phyloP scores from a whole-genome alignment of 1,284 basidiomycete genomes.

The Entoloma clypeatum region DNA sequence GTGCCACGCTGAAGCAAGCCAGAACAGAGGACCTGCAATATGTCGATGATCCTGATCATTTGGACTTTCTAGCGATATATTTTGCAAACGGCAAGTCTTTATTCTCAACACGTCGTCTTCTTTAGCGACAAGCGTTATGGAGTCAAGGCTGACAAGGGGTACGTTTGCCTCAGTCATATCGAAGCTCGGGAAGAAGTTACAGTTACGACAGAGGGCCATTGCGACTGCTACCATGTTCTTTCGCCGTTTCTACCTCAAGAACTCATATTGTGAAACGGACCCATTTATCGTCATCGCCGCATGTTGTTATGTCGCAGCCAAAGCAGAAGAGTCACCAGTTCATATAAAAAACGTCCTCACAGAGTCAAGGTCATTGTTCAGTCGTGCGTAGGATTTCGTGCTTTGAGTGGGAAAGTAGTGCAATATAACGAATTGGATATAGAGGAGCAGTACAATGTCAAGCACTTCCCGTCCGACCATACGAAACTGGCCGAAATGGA shows the following conservation, averaged over 20 bases:
- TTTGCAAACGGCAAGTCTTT: constrained; percentile 67
- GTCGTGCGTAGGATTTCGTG: constrained; percentile 46
- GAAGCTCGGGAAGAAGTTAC: constrained; percentile 82
- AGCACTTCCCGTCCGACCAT: constrained; percentile 80
- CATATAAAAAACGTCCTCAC: constrained; percentile 92
- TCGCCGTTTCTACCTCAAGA: constrained; percentile 92
- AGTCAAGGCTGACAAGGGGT: neutral
- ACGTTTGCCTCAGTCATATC: constrained; percentile 59
- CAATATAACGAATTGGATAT: neutral
- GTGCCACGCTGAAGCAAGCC: constrained; percentile 69
- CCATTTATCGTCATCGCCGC: constrained; percentile 90
- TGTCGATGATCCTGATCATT: constrained; percentile 67
- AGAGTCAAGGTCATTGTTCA: constrained; percentile 78
- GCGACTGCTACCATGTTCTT: constrained; percentile 95
- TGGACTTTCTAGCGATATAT: constrained; percentile 81
- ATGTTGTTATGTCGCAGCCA: constrained; percentile 94
- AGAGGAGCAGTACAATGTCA: constrained; percentile 67
- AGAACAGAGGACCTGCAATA: constrained; percentile 74
- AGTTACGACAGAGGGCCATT: constrained; percentile 83
- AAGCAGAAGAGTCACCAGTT: constrained; percentile 93
- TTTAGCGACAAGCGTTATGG: constrained; percentile 4
- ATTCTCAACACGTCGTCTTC: neutral
- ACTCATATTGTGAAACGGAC: constrained; percentile 90
- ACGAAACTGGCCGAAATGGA: constrained; percentile 98
- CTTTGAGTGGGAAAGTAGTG: neutral